These are phyloP conservation scores for Pseudonitzschia delicatissima DNA, from an alignment of 108 stramenopile species.

Conservation along the genomic window DNA sequence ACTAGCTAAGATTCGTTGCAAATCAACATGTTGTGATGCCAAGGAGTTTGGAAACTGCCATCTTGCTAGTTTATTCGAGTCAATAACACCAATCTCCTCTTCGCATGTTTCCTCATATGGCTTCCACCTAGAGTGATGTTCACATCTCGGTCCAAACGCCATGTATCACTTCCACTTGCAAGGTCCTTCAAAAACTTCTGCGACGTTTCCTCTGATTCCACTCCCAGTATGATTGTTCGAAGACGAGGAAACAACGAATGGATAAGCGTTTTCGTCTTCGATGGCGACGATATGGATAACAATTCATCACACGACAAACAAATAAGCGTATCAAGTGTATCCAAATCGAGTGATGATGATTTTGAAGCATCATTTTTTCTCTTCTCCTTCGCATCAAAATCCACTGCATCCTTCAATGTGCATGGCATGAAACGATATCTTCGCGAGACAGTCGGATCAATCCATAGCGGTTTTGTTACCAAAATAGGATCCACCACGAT, in stretches of 20 bases:
- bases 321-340: neutral
- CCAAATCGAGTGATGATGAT: neutral
- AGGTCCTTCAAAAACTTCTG: neutral
- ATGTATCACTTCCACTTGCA: neutral
- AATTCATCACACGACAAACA: neutral
- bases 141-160: neutral
- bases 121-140: neutral
- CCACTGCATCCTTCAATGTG: neutral
- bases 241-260: neutral
- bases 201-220: neutral
- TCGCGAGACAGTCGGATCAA: neutral
- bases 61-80: too few species aligned
- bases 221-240: neutral
- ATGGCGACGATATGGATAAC: neutral
- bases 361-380: neutral
- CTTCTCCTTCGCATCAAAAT: neutral
- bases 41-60: too few species aligned
- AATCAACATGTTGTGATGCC: too few species aligned
- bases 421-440: neutral
- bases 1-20: too few species aligned
- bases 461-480: neutral
- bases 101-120: neutral
- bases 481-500: neutral
- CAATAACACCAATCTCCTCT: constrained; percentile 3
- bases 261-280: neutral